Evolutionary conservation across 768 basidiomycete species (phyloP), one percentile per base, ranked within the genome.

Genomic region (Filobasidium floriforme): DNA sequence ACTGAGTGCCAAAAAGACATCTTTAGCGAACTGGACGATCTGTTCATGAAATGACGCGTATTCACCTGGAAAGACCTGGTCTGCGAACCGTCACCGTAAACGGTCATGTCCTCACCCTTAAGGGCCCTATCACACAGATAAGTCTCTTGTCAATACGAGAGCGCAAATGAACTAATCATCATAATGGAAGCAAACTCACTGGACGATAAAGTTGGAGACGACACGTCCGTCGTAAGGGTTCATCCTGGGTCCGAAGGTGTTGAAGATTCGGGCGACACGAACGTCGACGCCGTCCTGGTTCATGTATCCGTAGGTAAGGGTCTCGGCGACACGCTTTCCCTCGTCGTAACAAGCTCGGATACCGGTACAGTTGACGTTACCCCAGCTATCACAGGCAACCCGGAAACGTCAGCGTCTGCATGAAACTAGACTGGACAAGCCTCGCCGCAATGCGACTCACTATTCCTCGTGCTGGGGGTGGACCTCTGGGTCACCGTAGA

Each of bases 271-370:
- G 1, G 93, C 93, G 49, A 99, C 93, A 63, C 93, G 88, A 62
- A 98, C 90, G 72, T 97, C 90, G 67, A 99, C 93, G 63, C 87
- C 87, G 75, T 98, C 92, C 78, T 96, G 96, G 66, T 89, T 84
- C 70, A 90, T 88, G 83, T 89, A 98, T 46, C 93, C 93, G 75
- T 98, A 99, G 7, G 94, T 93, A 70, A 99, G 80, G 19, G 94
- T 96, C 81, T 99, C 96, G 46, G 96, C 94, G 44, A 98, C 94
- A 73, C 96, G 92, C 82, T 99, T 99, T 59, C 96, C 96, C 80
- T 99, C 96, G 75, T 99, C 96, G 76, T 99, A 99, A 80, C 96
- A 99, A n/a, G 94, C 93, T 68, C 96, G 89, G 67, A 90, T 90
- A 26, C 96, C 96, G 72, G 93, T 96, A 51, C 92, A 92, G 82